phyloP scores from a whole-genome alignment of 129 eudicot genomes.

The Artemisia argyi region DNA sequence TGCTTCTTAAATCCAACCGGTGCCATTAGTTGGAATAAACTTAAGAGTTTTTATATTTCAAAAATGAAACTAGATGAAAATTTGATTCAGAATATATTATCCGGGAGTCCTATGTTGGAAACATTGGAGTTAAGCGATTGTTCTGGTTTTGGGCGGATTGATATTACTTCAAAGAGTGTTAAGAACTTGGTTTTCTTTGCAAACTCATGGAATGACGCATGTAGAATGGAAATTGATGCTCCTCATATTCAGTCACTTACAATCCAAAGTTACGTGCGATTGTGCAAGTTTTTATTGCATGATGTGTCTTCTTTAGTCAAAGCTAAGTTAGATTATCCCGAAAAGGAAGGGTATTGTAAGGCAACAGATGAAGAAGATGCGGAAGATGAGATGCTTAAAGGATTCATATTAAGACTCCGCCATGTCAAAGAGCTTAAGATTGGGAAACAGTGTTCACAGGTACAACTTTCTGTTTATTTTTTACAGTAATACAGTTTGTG shows the following conservation, averaged over 20 bases:
- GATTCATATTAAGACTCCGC: neutral
- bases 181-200: conserved; percentile 21
- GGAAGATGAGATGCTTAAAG: too few species aligned
- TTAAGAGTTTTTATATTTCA: conserved; percentile 7
- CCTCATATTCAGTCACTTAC: too few species aligned
- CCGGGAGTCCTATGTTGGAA: conserved; percentile 23
- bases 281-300: conserved; percentile 20
- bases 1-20: conserved; percentile 9
- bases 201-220: too few species aligned
- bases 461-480: neutral
- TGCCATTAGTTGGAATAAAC: conserved; percentile 16
- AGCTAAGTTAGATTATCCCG: conserved; percentile 21
- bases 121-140: conserved; percentile 2
- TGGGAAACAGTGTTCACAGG: conserved; percentile 5
- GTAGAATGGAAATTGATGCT: conserved; percentile 17
- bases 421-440: conserved; percentile 27
- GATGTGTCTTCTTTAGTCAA: conserved; percentile 22
- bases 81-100: conserved; percentile 26
- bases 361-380: conserved; percentile 3
- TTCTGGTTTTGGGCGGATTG: conserved; percentile 15
- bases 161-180: conserved; percentile 21
- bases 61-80: neutral
- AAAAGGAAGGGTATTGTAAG: too few species aligned
- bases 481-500: too few species aligned
- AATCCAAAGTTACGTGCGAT: conserved; percentile 1